Evolutionary conservation across 139 green algal species (phyloP).

Genomic region (Desmodesmus armatus): DNA sequence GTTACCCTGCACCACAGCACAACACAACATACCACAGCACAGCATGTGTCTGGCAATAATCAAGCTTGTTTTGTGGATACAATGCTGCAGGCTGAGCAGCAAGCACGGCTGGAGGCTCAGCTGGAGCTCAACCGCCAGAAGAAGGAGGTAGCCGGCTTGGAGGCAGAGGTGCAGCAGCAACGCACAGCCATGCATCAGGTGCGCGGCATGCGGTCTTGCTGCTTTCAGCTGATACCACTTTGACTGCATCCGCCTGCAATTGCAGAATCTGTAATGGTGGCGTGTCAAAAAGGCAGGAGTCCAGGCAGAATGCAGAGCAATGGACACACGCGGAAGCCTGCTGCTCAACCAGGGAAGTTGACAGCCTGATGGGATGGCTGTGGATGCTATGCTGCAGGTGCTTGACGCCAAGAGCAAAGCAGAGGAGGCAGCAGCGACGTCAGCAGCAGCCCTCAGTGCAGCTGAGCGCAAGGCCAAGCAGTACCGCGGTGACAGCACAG

Average conservation of each 20-base stretch:
- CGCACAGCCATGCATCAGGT: no score
- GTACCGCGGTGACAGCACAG: slow-evolving; percentile 15
- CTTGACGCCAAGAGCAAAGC: slow-evolving; percentile 13
- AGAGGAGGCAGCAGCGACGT: slow-evolving; percentile 21
- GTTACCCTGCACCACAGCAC: no score
- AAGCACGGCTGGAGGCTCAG: slow-evolving; percentile 28
- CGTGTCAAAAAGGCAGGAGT: no score
- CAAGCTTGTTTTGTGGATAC: no score
- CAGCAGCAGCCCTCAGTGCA: slow-evolving; percentile 17
- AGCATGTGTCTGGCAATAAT: neutral
- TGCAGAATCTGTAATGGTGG: no score
- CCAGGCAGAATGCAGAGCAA: neutral
- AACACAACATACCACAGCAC: neutral
- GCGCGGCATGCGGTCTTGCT: no score
- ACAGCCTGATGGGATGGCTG: no score
- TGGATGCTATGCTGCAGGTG: slow-evolving; percentile 2
- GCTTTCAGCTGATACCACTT: no score
- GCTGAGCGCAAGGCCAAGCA: slow-evolving; percentile 41
- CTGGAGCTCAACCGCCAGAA: slow-evolving; percentile 20
- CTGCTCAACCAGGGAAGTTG: neutral
- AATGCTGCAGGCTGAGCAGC: slow-evolving; percentile 33
- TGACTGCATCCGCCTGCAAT: no score
- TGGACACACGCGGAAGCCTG: neutral
- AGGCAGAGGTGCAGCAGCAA: slow-evolving; percentile 25
- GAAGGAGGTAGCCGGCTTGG: slow-evolving; percentile 13